These are phyloP conservation scores for Rhododendron henanense DNA, from an alignment of 148 eudicot genomes.

Conservation along the genomic window DNA sequence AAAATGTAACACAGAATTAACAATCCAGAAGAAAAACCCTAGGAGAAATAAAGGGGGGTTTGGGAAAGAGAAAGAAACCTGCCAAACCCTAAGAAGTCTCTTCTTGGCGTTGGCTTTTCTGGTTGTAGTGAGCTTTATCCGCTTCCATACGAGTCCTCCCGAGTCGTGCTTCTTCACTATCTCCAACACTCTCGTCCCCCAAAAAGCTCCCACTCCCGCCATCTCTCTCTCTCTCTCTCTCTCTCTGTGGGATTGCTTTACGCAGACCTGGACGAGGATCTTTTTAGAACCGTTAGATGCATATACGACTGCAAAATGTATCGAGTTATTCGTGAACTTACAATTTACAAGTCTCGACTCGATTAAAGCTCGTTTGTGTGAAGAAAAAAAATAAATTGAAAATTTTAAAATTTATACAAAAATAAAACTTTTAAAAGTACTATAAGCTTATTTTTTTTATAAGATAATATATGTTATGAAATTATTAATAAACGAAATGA, in stretches of 20 bases:
- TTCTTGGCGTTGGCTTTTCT: constrained; percentile 91
- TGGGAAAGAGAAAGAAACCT: constrained; percentile 33
- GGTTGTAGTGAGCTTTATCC: constrained; percentile 83
- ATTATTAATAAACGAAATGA: too few species aligned
- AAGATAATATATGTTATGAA: too few species aligned
- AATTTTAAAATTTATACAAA: too few species aligned
- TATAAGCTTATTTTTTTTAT: too few species aligned
- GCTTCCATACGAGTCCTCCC: constrained; percentile 83
- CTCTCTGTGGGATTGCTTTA: background rate
- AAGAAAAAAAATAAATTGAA: too few species aligned
- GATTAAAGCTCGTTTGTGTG: too few species aligned
- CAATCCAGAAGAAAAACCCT: background rate
- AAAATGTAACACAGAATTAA: background rate
- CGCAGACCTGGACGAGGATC: too few species aligned
- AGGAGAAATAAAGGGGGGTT: background rate
- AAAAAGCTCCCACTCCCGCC: constrained; percentile 47
- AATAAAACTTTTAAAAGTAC: too few species aligned
- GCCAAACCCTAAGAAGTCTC: constrained; percentile 90
- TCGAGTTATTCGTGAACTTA: too few species aligned
- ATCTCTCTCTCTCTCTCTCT: constrained; percentile 16
- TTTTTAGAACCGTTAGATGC: too few species aligned
- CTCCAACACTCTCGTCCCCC: constrained; percentile 70
- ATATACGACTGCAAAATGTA: too few species aligned
- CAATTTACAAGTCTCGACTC: too few species aligned
- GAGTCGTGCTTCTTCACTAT: constrained; percentile 89